Evolutionary conservation across 2,329 filamentous ascomycete species (phyloP), one percentile per base, ranked within the genome.

Genomic region (Penicillium digitatum): DNA sequence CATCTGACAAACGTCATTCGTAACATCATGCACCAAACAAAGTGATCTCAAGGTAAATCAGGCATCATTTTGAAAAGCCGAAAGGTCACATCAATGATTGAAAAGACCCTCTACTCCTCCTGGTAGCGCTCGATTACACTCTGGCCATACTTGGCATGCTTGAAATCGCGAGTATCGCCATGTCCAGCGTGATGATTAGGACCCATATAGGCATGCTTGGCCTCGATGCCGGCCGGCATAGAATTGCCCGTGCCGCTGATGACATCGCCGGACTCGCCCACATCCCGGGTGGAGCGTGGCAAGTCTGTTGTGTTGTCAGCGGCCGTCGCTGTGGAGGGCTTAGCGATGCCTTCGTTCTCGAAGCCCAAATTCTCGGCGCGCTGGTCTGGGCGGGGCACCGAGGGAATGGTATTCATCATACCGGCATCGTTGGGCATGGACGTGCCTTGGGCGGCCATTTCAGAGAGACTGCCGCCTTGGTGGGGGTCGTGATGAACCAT

Each of bases 281-380:
- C 66, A 52, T 78, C 76, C 11, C 61, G 51, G 2, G 68, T 64
- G 20, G 70, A 67, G 24, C 63, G 68, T 4, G 80, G 75, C 54
- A 81, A 74, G 44, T 81, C 77, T 31, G 72, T 76, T 8, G 72
- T 64, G 56, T 82, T 82, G 55, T 78, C 76, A 8, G 76, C 78
- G 0, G 77, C 78, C 18, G 70, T 68, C n/a, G 74, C 74, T 0
- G 71, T 56, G 35, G 68, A 68, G 5, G 70, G 62, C 42, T 68
- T 62, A 12, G 72, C 74, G 16, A 75, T 54, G 26, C 72, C 69
- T 24, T 73, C 69, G 38, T 74, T 66, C 43, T 74, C 66, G 53
- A 65, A 71, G 42, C 63, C 57, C 3, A 40, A 42, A 39, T 72
- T 64, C 38, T 74, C 68, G 40, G 65, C 62, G 12, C 67, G 66